These are phyloP conservation scores for Paraphoma chrysanthemicola DNA, from an alignment of 2,329 filamentous ascomycete species.

Conservation along the genomic window DNA sequence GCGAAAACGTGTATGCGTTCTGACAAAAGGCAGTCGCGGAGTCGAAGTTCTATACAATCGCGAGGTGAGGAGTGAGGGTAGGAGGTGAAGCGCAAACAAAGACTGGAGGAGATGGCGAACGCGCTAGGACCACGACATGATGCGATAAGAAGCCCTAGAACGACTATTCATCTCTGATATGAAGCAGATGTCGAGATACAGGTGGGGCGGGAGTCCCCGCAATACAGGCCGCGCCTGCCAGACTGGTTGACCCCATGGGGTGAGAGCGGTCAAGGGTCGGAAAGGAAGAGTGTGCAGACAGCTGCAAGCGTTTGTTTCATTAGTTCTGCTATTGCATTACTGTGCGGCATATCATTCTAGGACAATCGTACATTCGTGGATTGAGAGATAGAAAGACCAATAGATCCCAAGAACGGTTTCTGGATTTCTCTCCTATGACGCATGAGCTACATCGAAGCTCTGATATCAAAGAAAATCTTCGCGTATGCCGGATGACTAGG, in stretches of 20 bases:
- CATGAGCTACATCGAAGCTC: too few species aligned
- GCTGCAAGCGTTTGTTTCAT: background rate
- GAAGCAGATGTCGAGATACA: background rate
- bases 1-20: background rate
- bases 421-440: too few species aligned
- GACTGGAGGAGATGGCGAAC: background rate
- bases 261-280: background rate
- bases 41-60: background rate
- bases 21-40: background rate
- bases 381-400: too few species aligned
- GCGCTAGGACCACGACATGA: constrained; percentile 8
- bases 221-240: constrained; percentile 9
- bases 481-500: too few species aligned
- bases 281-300: background rate
- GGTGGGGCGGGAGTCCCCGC: constrained; percentile 4
- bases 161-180: constrained; percentile 1
- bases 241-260: background rate
- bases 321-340: too few species aligned
- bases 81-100: background rate
- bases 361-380: too few species aligned
- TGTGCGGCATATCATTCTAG: too few species aligned
- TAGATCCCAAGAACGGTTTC: too few species aligned
- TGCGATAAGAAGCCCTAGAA: background rate
- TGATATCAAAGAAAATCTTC: too few species aligned
- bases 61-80: background rate